A percentile compares a stretch with the other conserved stretches of the same genome.
phyloP scores from a whole-genome alignment of 2,329 filamentous ascomycete genomes.

The Fusarium marasasianum region DNA sequence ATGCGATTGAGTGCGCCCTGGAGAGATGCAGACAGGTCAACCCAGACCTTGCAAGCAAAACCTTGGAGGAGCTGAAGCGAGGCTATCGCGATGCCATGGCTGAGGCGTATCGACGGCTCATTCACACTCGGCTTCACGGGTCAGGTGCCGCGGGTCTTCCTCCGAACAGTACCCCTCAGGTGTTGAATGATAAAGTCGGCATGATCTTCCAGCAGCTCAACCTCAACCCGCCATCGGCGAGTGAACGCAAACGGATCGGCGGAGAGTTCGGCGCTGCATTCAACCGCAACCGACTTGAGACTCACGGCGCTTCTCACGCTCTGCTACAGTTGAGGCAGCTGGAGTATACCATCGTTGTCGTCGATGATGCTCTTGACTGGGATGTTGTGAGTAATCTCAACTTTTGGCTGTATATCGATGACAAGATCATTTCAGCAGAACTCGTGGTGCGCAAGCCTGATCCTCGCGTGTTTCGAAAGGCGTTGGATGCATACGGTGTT shows the following conservation, averaged over 20 bases:
- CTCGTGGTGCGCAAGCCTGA: neutral
- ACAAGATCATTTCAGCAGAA: too few relatives aligned
- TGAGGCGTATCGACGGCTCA: neutral
- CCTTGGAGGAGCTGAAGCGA: neutral
- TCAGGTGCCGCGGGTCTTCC: accelerated
- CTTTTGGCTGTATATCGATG: neutral
- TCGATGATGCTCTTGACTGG: neutral
- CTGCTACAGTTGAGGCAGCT: neutral
- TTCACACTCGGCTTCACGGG: neutral
- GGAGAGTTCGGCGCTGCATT: neutral
- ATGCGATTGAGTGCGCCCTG: neutral
- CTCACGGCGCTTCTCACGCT: accelerated
- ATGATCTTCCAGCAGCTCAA: neutral
- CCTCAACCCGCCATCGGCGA: accelerated
- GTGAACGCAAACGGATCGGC: neutral
- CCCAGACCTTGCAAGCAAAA: neutral
- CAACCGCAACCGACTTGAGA: neutral
- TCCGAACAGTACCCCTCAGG: neutral
- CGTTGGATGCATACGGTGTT: neutral
- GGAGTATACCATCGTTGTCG: neutral
- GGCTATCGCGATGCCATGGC: neutral
- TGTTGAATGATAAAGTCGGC: neutral
- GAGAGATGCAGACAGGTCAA: neutral
- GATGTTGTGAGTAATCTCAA: neutral
- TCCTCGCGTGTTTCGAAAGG: neutral